These are phyloP conservation scores for Exsudoporus frostii DNA, from an alignment of 768 basidiomycete genomes.

Conservation along the genomic window DNA sequence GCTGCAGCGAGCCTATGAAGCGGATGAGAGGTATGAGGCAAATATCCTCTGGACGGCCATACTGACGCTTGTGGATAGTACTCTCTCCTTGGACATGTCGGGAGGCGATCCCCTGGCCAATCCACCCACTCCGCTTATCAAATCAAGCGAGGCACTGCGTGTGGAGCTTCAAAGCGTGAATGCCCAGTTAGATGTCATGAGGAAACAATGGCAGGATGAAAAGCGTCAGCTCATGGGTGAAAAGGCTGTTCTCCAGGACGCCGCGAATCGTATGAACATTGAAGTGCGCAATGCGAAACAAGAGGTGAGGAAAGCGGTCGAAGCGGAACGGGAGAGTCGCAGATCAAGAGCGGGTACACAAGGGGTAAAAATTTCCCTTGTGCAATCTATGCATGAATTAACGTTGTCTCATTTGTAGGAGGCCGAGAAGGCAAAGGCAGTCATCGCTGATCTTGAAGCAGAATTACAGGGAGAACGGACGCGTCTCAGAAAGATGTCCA, in stretches of 20 bases:
- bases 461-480: conserved; percentile 70
- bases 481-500: conserved; percentile 56
- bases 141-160: conserved; percentile 62
- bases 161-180: conserved; percentile 61
- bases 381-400: conserved; percentile 1
- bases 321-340: conserved; percentile 50
- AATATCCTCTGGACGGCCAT: neutral
- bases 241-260: conserved; percentile 69
- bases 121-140: conserved; percentile 66
- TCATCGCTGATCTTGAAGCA: conserved; percentile 66
- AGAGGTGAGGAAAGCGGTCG: conserved; percentile 51
- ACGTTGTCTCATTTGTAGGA: conserved; percentile 44
- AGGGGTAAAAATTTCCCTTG: conserved; percentile 39
- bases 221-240: conserved; percentile 61
- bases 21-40: conserved; percentile 58
- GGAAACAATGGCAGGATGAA: conserved; percentile 68
- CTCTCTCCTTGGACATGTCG: conserved; percentile 45
- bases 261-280: conserved; percentile 60
- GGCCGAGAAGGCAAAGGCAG: conserved; percentile 60
- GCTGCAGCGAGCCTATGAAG: conserved; percentile 38
- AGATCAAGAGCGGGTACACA: conserved; percentile 50
- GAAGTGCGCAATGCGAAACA: conserved; percentile 59
- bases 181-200: conserved; percentile 59
- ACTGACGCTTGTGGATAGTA: conserved; percentile 36
- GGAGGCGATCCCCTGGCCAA: conserved; percentile 46